Evolutionary conservation across 495 filamentous ascomycete species (phyloP).

Genomic region (Penicillium coprophilum): DNA sequence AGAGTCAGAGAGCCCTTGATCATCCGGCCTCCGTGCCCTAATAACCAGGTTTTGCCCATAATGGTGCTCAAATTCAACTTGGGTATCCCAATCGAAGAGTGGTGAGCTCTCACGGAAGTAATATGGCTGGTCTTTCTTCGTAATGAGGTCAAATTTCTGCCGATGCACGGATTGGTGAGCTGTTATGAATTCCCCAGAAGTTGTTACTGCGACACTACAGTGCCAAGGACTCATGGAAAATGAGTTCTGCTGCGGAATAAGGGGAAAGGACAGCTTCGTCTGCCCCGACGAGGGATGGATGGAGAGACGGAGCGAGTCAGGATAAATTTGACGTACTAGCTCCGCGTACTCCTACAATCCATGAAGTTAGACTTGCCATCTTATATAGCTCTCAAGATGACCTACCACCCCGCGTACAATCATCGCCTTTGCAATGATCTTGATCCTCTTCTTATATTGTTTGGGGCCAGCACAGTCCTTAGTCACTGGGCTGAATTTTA

Average conservation of each 20-base stretch:
- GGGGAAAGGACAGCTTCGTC: slow-evolving; percentile 8
- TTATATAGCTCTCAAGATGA: neutral
- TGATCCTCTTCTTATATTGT: slow-evolving; percentile 13
- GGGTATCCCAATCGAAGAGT: slow-evolving; percentile 1
- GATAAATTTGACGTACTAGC: slow-evolving; percentile 10
- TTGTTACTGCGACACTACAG: slow-evolving; percentile 10
- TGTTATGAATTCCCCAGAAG: neutral
- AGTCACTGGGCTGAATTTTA: slow-evolving; percentile 11
- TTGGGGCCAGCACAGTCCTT: slow-evolving; percentile 5
- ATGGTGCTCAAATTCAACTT: slow-evolving; percentile 7
- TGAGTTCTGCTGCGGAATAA: slow-evolving; percentile 2
- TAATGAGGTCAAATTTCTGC: slow-evolving; percentile 4
- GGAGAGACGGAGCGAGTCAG: slow-evolving; percentile 10
- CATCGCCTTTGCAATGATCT: slow-evolving; percentile 8
- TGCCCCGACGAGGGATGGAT: slow-evolving; percentile 12
- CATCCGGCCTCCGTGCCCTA: neutral
- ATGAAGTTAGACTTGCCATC: neutral
- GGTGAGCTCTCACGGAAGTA: slow-evolving; percentile 11
- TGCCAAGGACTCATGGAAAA: slow-evolving; percentile 15
- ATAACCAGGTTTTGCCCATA: slow-evolving; percentile 3
- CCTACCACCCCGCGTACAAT: slow-evolving; percentile 9
- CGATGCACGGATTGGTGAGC: slow-evolving; percentile 7
- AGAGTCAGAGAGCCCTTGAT: slow-evolving; percentile 1
- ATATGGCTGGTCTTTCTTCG: slow-evolving; percentile 1
- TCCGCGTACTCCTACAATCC: slow-evolving; percentile 5